phyloP scores from a whole-genome alignment of 257 asterid genomes.

The Solanum pimpinellifolium region DNA sequence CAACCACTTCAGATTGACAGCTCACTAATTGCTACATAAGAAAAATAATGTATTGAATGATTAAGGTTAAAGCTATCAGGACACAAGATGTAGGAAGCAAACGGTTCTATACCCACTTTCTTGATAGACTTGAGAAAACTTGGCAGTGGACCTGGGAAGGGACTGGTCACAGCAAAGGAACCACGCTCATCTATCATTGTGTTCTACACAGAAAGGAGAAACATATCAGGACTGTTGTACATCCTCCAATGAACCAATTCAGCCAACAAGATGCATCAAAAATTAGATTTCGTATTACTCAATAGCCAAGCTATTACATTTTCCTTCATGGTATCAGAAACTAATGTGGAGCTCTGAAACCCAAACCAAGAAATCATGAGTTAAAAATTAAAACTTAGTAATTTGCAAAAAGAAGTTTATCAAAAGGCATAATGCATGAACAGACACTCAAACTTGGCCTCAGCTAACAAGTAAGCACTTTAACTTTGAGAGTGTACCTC shows the following conservation, averaged over 20 bases:
- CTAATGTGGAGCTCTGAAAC: neutral
- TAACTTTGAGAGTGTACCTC: neutral
- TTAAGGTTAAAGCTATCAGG: neutral
- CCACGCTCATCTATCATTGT: conserved; percentile 77
- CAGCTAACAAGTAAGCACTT: neutral
- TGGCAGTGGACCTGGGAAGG: conserved; percentile 64
- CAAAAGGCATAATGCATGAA: neutral
- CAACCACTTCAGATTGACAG: neutral
- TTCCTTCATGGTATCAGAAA: neutral
- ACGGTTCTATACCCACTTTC: conserved; percentile 28
- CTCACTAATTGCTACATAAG: neutral
- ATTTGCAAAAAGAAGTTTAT: neutral
- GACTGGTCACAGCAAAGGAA: conserved; percentile 78
- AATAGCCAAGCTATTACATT: neutral
- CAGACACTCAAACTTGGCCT: neutral
- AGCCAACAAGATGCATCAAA: neutral
- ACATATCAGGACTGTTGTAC: neutral
- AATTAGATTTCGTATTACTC: neutral
- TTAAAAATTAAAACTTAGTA: neutral
- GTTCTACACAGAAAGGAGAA: conserved; percentile 39
- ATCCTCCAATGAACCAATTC: neutral
- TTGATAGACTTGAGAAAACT: conserved; percentile 46
- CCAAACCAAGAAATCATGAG: neutral
- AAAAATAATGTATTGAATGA: neutral
- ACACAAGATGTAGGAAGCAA: neutral